Percentiles rank a stretch among this genome's conserved stretches.
Conservation (phyloP, 2,329 filamentous ascomycete genomes). For the Capronia coronata region DNA sequence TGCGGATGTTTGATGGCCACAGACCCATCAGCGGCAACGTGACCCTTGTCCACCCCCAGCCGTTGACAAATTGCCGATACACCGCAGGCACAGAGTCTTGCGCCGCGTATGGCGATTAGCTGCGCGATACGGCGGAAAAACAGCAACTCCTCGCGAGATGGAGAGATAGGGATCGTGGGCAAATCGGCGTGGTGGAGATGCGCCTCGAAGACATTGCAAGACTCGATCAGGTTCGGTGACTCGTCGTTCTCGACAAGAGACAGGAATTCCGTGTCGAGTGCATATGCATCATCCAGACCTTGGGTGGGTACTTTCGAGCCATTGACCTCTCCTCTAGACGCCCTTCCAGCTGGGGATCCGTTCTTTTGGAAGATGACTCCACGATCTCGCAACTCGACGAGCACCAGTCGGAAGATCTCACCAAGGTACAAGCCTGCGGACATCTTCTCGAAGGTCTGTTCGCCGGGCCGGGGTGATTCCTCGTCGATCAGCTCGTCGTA, state of each 20-base stretch:
- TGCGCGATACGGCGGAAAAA: constrained; percentile 74
- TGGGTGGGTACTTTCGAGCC: constrained; percentile 49
- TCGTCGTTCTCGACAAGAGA: constrained; percentile 20
- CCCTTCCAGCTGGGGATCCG: no score
- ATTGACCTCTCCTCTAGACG: constrained; percentile 50
- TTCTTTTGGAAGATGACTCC: constrained; percentile 65
- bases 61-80: constrained; percentile 95
- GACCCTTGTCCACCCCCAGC: constrained; percentile 78
- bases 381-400: constrained; percentile 77
- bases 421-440: constrained; percentile 89
- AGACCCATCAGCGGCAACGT: constrained; percentile 70
- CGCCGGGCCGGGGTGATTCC: constrained; percentile 82
- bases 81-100: constrained; percentile 86
- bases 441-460: constrained; percentile 97
- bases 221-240: constrained; percentile 1
- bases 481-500: constrained; percentile 85
- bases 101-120: constrained; percentile 88
- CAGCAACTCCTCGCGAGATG: constrained; percentile 7
- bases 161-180: not conserved
- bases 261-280: constrained; percentile 66
- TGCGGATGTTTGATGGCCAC: constrained; percentile 40
- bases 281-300: constrained; percentile 76
- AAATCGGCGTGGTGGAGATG: not conserved
- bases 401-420: constrained; percentile 82
- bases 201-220: not conserved